A percentile compares a stretch with the other conserved stretches of the same genome.
phyloP scores from a whole-genome alignment of 345 rosid genomes.

The Limnanthes douglasii region DNA sequence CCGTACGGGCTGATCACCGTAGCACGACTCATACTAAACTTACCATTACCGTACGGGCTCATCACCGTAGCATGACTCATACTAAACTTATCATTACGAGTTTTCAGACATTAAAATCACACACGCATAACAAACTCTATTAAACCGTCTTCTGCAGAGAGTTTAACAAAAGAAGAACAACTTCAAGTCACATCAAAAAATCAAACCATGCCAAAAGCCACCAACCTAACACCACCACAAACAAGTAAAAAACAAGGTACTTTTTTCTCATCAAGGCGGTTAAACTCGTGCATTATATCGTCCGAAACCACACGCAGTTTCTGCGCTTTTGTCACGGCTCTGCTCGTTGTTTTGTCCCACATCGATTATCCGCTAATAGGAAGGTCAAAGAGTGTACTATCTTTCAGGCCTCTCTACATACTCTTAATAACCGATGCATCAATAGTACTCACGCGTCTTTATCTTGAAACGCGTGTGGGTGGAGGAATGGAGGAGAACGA shows the following conservation, averaged over 20 bases:
- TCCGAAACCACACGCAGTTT: conserved; percentile 37
- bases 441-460: conserved; percentile 25
- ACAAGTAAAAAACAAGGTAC: conserved; percentile 8
- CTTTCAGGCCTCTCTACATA: conserved; percentile 49
- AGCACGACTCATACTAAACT: too few species aligned
- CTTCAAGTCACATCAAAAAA: conserved; percentile 4
- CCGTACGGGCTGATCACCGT: too few species aligned
- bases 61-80: neutral
- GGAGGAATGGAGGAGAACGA: conserved; percentile 17
- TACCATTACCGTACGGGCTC: too few species aligned
- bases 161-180: conserved; percentile 6
- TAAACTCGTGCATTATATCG: conserved; percentile 36
- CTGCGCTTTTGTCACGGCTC: conserved; percentile 42
- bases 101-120: neutral
- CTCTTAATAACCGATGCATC: conserved; percentile 40
- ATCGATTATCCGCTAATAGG: conserved; percentile 20
- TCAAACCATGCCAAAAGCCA: conserved; percentile 2
- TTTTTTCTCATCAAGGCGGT: conserved; percentile 34
- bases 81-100: neutral
- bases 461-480: conserved; percentile 14
- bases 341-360: conserved; percentile 32
- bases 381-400: conserved; percentile 23
- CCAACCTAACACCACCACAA: conserved; percentile 8
- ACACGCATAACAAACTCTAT: neutral
- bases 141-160: conserved; percentile 1